Evolutionary conservation across 306 rosid species (phyloP).

Genomic region (Hippophae tibetana): DNA sequence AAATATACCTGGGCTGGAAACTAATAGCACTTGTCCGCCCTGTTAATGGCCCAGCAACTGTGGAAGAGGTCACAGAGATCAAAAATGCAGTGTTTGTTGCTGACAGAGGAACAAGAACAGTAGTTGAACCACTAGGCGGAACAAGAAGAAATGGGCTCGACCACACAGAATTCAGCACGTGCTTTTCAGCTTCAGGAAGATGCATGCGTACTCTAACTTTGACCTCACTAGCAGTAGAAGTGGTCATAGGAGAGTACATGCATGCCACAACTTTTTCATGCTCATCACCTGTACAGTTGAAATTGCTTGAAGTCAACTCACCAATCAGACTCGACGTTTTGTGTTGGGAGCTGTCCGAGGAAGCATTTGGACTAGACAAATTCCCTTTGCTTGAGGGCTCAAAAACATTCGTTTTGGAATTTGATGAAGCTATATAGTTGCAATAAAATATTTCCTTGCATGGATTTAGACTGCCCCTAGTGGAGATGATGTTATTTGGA

Average conservation of each 20-base stretch:
- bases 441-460: conserved; percentile 16
- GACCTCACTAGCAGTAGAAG: conserved; percentile 51
- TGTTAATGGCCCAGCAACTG: conserved; percentile 55
- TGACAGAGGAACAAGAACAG: conserved; percentile 64
- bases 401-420: conserved; percentile 21
- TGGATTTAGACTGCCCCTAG: conserved; percentile 33
- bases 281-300: conserved; percentile 36
- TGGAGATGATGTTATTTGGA: conserved; percentile 38
- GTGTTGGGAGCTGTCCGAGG: conserved; percentile 23
- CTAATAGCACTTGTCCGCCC: conserved; percentile 75
- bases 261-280: conserved; percentile 53
- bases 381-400: conserved; percentile 25
- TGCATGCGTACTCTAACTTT: conserved; percentile 54
- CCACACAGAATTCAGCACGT: conserved; percentile 44
- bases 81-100: conserved; percentile 58
- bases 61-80: conserved; percentile 62
- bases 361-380: conserved; percentile 20
- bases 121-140: conserved; percentile 88
- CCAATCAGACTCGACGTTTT: conserved; percentile 16
- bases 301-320: conserved; percentile 27
- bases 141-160: conserved; percentile 68
- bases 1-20: conserved; percentile 80
- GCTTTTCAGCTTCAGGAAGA: conserved; percentile 32
- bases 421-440: conserved; percentile 24
- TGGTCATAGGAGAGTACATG: conserved; percentile 63